A percentile compares a stretch with the other conserved stretches of the same genome.
Conservation (phyloP, 2,329 filamentous ascomycete species). For the Clarireedia sp. region DNA sequence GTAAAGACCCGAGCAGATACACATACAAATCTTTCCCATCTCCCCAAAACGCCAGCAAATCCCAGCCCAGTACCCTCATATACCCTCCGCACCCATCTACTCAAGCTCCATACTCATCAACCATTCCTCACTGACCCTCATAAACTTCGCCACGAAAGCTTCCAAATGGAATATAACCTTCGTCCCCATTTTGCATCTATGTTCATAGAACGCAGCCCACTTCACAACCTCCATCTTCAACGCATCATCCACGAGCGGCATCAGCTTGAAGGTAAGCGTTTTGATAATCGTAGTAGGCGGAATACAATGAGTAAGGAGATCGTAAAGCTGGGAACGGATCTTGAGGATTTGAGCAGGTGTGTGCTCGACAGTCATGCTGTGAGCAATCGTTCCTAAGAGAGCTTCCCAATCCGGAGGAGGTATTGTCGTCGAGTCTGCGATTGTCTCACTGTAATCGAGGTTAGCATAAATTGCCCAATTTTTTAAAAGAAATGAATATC, state of each 20-base stretch:
- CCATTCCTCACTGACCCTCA: slow-evolving; percentile 90
- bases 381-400: slow-evolving; percentile 79
- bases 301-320: slow-evolving; percentile 94
- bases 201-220: slow-evolving; percentile 97
- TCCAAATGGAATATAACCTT: slow-evolving; percentile 98
- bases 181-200: slow-evolving; percentile 80
- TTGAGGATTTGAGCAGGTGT: slow-evolving; percentile 82
- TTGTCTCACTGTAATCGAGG: slow-evolving; percentile 61
- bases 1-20: too few relatives aligned
- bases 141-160: slow-evolving; percentile 97
- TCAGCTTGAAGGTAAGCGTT: slow-evolving; percentile 87
- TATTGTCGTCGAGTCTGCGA: slow-evolving; percentile 79
- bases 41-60: too few relatives aligned
- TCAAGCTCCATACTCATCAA: slow-evolving; percentile 75
- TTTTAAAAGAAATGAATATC: slow-evolving; percentile 27
- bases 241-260: slow-evolving; percentile 77
- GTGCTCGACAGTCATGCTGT: slow-evolving; percentile 87
- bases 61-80: neutral
- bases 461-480: neutral
- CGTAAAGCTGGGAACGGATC: slow-evolving; percentile 91
- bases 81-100: neutral
- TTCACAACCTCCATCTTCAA: slow-evolving; percentile 88
- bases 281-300: slow-evolving; percentile 90
- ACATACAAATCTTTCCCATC: neutral
- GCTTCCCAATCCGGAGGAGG: slow-evolving; percentile 97